phyloP scores from a whole-genome alignment of 2,329 filamentous ascomycete genomes.

The Mycosphaerella sp. region DNA sequence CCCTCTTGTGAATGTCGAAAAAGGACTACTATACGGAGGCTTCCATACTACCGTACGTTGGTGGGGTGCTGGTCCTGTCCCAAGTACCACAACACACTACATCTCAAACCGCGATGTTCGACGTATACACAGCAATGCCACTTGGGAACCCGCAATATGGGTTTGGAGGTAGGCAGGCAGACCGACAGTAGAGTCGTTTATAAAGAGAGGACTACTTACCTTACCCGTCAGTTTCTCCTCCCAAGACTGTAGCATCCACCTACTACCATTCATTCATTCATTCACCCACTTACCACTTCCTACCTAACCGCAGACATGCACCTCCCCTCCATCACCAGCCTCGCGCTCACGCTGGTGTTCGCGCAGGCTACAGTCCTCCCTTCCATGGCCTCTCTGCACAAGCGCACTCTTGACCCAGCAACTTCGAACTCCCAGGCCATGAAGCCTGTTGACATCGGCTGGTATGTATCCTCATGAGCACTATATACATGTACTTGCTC shows the following conservation, averaged over 20 bases:
- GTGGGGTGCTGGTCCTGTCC: neutral
- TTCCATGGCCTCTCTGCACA: neutral
- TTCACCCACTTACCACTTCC: neutral
- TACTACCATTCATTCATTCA: no score
- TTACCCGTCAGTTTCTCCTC: no score
- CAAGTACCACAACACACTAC: constrained; percentile 9
- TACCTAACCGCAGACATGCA: neutral
- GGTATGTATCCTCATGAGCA: neutral
- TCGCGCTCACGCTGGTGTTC: neutral
- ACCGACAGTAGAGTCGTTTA: no score
- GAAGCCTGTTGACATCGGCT: neutral
- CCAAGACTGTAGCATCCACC: no score
- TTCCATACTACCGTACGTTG: neutral
- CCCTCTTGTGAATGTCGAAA: neutral
- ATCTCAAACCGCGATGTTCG: constrained; percentile 6
- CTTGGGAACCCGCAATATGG: no score
- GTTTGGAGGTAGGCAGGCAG: neutral
- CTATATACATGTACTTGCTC: no score
- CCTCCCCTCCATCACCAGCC: neutral
- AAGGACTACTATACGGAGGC: no score
- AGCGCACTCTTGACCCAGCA: neutral
- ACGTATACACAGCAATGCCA: no score
- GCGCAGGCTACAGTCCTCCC: neutral
- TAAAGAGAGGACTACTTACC: no score
- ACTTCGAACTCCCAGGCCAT: neutral